Evolutionary conservation across 257 asterid genomes (phyloP).

Genomic region (Salvia rosmarinus): DNA sequence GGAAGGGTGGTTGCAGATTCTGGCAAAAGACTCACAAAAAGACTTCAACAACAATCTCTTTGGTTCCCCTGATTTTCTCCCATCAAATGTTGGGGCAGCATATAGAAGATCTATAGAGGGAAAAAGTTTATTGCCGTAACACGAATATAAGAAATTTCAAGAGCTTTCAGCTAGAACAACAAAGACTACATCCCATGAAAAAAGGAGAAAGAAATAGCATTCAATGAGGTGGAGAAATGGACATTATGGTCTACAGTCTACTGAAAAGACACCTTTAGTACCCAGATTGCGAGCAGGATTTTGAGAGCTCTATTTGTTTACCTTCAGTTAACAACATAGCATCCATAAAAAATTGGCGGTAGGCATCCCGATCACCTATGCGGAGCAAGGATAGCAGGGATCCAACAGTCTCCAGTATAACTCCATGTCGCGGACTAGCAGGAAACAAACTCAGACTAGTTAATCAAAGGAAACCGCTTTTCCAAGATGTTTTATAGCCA

Average conservation of each 20-base stretch:
- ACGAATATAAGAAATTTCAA: constrained; percentile 20
- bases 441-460: background rate
- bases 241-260: background rate
- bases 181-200: constrained; percentile 5
- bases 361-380: constrained; percentile 81
- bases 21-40: constrained; percentile 57
- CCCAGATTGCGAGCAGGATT: background rate
- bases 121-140: constrained; percentile 16
- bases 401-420: constrained; percentile 69
- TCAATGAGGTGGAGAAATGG: constrained; percentile 11
- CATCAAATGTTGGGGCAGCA: constrained; percentile 51
- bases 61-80: constrained; percentile 40
- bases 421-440: constrained; percentile 65
- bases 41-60: constrained; percentile 58
- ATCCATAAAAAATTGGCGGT: constrained; percentile 80
- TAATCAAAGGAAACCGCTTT: background rate
- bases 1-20: constrained; percentile 47
- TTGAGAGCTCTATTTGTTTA: constrained; percentile 22
- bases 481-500: background rate
- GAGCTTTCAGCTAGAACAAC: constrained; percentile 23
- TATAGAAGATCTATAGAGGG: constrained; percentile 54
- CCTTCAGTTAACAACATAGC: constrained; percentile 72
- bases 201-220: background rate
- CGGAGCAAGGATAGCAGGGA: constrained; percentile 80
- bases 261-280: background rate